Evolutionary conservation across 2,329 filamentous ascomycete genomes (phyloP).

Genomic region (Curvularia sp.): DNA sequence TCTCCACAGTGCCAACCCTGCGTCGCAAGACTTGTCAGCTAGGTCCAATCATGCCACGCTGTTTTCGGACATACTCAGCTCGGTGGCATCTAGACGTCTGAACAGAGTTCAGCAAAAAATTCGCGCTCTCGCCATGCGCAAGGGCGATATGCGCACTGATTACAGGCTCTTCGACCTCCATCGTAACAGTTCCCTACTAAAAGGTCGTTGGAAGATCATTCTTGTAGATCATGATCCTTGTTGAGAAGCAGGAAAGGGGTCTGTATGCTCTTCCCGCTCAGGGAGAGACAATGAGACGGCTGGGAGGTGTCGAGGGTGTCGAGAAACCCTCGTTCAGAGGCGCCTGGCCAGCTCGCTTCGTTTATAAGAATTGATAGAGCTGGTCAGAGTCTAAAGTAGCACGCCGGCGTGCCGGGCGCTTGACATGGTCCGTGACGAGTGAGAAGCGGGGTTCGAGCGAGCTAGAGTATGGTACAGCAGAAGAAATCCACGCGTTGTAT

Average conservation of each 20-base stretch:
- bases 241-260: background rate
- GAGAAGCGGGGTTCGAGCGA: constrained; percentile 9
- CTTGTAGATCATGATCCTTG: constrained; percentile 2
- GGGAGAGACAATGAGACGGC: background rate
- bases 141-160: background rate
- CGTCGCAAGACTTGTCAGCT: constrained; percentile 3
- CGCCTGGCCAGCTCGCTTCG: constrained; percentile 1
- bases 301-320: background rate
- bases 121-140: constrained; percentile 2
- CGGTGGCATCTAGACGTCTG: background rate
- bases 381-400: background rate
- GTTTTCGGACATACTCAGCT: constrained; percentile 6
- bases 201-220: constrained; percentile 3
- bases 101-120: constrained; percentile 4
- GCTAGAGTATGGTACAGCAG: constrained; percentile 4
- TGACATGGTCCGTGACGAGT: background rate
- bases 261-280: background rate
- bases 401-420: background rate
- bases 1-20: background rate
- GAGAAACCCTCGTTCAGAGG: constrained; percentile 2
- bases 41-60: background rate
- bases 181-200: background rate
- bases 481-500: constrained; percentile 9
- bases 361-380: background rate
- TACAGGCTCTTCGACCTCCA: constrained; percentile 2